A percentile compares a stretch with the other conserved stretches of the same genome.
Conservation (phyloP, 345 rosid genomes). For the Schrenkiella parvula region DNA sequence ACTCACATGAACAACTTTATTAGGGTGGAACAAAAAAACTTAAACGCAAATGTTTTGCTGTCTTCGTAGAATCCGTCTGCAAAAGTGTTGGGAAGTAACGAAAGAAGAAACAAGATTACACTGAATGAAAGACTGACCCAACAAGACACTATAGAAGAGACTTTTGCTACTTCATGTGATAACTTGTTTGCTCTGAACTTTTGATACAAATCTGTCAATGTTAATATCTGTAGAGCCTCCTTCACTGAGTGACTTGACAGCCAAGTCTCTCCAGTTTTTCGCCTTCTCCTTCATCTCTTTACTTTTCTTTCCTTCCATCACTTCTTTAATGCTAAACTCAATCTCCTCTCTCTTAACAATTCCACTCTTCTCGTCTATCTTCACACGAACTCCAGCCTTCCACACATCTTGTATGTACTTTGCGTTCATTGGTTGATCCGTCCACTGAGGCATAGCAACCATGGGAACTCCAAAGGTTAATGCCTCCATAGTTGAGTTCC, state of each 20-base stretch:
- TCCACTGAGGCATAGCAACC: slow-evolving; percentile 54
- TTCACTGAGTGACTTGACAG: slow-evolving; percentile 40
- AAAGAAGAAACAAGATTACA: no score
- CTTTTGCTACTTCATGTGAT: not conserved
- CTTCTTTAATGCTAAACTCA: slow-evolving; percentile 41
- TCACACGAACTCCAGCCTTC: slow-evolving; percentile 52
- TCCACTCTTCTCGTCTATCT: slow-evolving; percentile 40
- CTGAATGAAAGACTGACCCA: not conserved
- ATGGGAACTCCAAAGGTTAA: slow-evolving; percentile 48
- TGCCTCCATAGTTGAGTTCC: slow-evolving; percentile 59
- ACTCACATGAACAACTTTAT: no score
- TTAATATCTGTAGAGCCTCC: slow-evolving; percentile 52
- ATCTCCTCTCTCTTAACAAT: slow-evolving; percentile 48
- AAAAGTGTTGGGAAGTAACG: no score
- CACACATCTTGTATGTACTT: slow-evolving; percentile 56
- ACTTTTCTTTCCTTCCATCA: slow-evolving; percentile 47
- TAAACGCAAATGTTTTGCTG: no score
- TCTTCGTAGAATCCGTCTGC: slow-evolving; percentile 3
- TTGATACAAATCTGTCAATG: slow-evolving; percentile 38
- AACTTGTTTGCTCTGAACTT: not conserved
- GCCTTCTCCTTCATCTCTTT: slow-evolving; percentile 39
- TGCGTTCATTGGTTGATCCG: slow-evolving; percentile 45
- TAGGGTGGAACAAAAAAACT: not conserved
- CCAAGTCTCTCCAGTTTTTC: slow-evolving; percentile 44
- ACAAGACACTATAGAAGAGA: not conserved